phyloP scores from a whole-genome alignment of 495 filamentous ascomycete species.

The Hypoxylon intermedium region DNA sequence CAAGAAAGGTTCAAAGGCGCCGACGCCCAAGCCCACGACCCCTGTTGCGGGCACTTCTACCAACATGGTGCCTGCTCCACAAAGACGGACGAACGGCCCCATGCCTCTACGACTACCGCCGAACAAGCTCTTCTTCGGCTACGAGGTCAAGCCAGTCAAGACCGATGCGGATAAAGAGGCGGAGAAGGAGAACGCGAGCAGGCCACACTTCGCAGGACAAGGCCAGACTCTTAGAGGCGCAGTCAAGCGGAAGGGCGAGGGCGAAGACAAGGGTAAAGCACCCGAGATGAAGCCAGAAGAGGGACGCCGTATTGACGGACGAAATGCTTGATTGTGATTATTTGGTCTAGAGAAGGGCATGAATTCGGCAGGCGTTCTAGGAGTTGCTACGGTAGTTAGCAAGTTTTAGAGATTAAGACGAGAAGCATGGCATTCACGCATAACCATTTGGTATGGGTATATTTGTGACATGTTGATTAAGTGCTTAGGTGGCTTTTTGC shows the following conservation, averaged over 20 bases:
- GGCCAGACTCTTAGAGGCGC: constrained; percentile 84
- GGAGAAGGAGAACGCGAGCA: constrained; percentile 65
- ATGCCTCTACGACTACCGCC: constrained; percentile 85
- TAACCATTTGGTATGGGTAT: no score
- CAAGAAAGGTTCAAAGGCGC: constrained; percentile 79
- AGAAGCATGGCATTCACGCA: constrained; percentile 18
- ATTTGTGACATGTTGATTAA: not conserved
- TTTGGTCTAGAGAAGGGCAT: no score
- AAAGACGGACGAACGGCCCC: constrained; percentile 72
- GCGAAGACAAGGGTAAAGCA: constrained; percentile 47
- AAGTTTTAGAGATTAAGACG: constrained; percentile 11
- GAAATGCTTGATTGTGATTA: constrained; percentile 31
- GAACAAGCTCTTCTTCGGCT: constrained; percentile 95
- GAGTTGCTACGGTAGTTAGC: constrained; percentile 13
- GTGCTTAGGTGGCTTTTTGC: no score
- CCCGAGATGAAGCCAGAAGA: constrained; percentile 46
- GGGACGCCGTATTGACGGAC: constrained; percentile 50
- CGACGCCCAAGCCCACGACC: constrained; percentile 81
- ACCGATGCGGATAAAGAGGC: constrained; percentile 75
- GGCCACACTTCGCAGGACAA: constrained; percentile 82
- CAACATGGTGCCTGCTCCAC: constrained; percentile 53
- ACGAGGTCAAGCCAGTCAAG: constrained; percentile 85
- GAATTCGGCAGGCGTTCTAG: constrained; percentile 17
- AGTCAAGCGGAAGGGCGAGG: constrained; percentile 60
- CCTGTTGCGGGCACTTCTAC: constrained; percentile 74